Base-by-base conservation (phyloP, 257 asterid species). In the Ballota nigra region DNA sequence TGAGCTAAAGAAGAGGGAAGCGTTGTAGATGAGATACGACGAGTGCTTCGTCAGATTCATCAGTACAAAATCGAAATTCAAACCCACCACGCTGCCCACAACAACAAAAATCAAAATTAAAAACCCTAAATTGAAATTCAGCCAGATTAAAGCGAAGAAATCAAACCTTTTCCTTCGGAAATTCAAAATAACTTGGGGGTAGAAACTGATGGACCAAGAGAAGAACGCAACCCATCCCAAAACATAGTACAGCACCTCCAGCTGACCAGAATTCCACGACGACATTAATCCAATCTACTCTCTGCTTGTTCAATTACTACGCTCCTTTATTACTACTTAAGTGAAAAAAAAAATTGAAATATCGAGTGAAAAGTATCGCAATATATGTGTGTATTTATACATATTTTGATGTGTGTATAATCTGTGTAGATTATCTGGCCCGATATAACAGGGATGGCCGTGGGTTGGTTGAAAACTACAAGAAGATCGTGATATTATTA, bases 121-220 rank as follows among this genome's bases (percentile, higher is more conserved):
- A 75, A 13, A 18, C 51, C 68, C 36, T n/a, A 40, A 23, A 2
- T 5, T 8, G 38, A 75, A 6, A 62, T 36, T 31, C 6, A 7
- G 49, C 20, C 19, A 41, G 61, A 18, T 8, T 23, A 74, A 51
- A 15, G 22, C 20, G 29, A 26, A 20, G 31, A 52, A 13, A 31
- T 0, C n/a, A n/a, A 57, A 93, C 98, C 98, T 94, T 82, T 91
- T 91, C 57, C 97, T 75, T 0, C 75, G 86, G 76, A 87, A 93
- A 84, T 93, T 93, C 75, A 93, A 56, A 58, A 86, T 70, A 6
- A 83, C 87, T 69, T 93, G 98, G 26, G 97, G 98, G 79, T 94
- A 94, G 86, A 91, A 94, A 73, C 98, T 87, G 83, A 94, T 78
- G 49, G 98, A 89, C 98, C 98, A 94, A 3, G 96, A 84, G 4